Base-by-base conservation (phyloP, 345 rosid genomes). In the Bretschneidera sinensis region DNA sequence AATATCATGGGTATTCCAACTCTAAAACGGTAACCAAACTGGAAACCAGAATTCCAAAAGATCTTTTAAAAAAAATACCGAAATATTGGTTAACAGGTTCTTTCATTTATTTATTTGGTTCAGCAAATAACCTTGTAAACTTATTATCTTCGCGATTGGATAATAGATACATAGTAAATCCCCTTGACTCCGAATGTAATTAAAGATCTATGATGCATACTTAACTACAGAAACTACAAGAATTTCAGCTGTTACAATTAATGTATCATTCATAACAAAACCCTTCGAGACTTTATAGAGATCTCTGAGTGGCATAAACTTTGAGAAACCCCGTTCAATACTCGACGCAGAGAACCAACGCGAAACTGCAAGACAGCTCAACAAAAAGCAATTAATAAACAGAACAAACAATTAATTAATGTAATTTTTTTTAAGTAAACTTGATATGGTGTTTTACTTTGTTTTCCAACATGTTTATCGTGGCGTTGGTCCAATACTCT, bases 221-320 rank as follows among this genome's bases (percentile, higher is more conserved):
- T 62, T 72, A 31, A 67, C 61, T 13, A 63, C 66, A 24, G 74
- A 68, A 52, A 69, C 31, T 51, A 54, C 61, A 33, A 59, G 54
- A 61, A 72, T 51, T 54, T 71, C 70, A 48, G 71, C 79, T 79
- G 76, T 79, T 59, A 76, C 68, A 60, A 76, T 65, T 56, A 79
- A 62, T 2, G 65, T 59, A 66, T 76, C 79, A 31, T 59, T 52
- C 64, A 64, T 45, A 31, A 70, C 21, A 25, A 61, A 79, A 7
- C 80, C 80, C 56, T 74, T 68, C 0, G 72, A 62, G 25, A 59
- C 0, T 22, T 73, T 57, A 0, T 39, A 28, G 43, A 76, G 54
- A 1, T 59, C 68, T 13, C 21, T 6, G 0, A 71, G 34, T 31
- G 24, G 4, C 54, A 76, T 73, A n/a, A 28, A 79, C 52, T 55